Base-by-base conservation (phyloP, 139 green algal species). In the Penium margaritaceum region DNA sequence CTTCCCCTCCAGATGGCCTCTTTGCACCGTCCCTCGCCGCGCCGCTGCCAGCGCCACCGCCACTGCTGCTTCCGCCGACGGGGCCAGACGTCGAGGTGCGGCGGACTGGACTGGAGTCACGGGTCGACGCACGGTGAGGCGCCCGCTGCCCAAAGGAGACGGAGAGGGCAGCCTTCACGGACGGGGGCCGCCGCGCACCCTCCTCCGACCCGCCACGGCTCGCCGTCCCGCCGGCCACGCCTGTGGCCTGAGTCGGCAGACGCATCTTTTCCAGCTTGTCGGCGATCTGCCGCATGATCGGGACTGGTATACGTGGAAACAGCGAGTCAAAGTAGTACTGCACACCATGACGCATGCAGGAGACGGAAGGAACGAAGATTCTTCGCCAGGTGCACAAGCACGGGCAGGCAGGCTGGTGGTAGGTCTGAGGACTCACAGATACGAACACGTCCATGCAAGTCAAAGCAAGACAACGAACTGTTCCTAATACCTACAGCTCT, bases 311-410 rank as follows among this genome's bases (percentile, higher is more conserved):
- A 44, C 92, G 86, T 12, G 91, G 91, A 71, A 97, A 95, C 70
- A 97, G 92, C 30, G 92, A 96, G 83, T 97, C 92, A 81, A 96
- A 97, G 79, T 97, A 97, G 77, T 95, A 95, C 92, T 96, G 91
- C 46, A 47, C 1, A 1, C 1, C 24, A 19, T 17, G 1, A 46
- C 1, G 57, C 19, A 19, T 15, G 0, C 21, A 7, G 60, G 36
- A 24, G 37, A 27, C 0, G 35, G 35, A 44, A 5, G 15, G 3
- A 24, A 67, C 5, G 35, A 54, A 67, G 60, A 24, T 21, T 1
- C 21, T 19, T 19, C 19, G 21, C 19, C 46, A 57, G 3, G 60
- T 7, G 34, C 0, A 63, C 5, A 72, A 72, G 17, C 29, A 21
- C 17, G 33, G 6, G 43, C 21, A 0, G 5, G 34, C 4, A 21